Percentiles rank a stretch among this genome's conserved stretches.
Evolutionary conservation across 2,329 filamentous ascomycete species (phyloP).

Genomic region (Fusarium coffeatum): DNA sequence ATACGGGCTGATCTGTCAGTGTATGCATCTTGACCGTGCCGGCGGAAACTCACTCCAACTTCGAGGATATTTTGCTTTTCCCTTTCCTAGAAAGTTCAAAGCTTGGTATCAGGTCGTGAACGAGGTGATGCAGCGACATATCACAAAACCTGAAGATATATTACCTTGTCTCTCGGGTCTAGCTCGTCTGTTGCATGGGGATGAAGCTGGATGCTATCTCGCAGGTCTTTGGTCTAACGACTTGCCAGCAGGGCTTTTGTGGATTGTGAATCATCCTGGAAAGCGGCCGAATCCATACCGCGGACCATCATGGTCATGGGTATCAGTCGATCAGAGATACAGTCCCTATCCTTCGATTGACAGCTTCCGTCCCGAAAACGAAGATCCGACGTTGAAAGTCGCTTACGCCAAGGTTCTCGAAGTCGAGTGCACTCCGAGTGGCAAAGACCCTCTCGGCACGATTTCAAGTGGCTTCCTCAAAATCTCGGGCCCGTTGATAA

Average conservation of each 20-base stretch:
- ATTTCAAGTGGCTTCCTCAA: neutral
- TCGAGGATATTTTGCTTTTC: neutral
- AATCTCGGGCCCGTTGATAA: neutral
- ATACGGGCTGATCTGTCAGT: neutral
- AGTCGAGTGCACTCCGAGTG: neutral
- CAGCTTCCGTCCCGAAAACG: neutral
- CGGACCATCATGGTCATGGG: neutral
- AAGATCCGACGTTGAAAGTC: neutral
- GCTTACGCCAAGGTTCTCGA: neutral
- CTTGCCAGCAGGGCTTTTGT: neutral
- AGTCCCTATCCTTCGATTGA: neutral
- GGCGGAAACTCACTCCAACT: neutral
- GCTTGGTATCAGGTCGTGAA: neutral
- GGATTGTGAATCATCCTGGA: neutral
- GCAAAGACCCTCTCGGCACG: neutral
- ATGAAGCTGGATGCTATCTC: neutral
- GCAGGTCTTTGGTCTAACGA: neutral
- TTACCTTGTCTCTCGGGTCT: neutral
- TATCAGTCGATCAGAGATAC: neutral
- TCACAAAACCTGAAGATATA: neutral
- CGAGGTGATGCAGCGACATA: neutral
- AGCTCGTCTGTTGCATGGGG: fast-evolving
- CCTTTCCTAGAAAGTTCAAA: neutral
- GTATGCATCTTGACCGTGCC: neutral
- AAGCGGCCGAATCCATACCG: neutral